A percentile compares a stretch with the other conserved stretches of the same genome.
These are phyloP conservation scores for Xylariaceae sp. DNA, from an alignment of 2,329 filamentous ascomycete genomes.

Conservation along the genomic window DNA sequence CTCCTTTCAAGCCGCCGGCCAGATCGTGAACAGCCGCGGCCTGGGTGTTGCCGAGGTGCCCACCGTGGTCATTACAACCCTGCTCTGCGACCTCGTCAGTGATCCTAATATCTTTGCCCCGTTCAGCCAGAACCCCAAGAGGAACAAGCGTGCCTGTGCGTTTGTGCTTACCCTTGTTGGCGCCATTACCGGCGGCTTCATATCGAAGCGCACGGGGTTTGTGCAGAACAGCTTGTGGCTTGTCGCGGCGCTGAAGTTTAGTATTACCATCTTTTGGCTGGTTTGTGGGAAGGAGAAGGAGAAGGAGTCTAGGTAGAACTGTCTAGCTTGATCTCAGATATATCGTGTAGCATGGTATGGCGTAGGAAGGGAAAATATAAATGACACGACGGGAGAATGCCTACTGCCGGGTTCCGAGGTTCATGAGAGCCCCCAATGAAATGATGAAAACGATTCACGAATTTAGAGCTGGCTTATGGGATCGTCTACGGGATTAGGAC, in stretches of 20 bases:
- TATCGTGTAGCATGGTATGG: not conserved
- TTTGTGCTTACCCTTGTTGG: slow-evolving; percentile 44
- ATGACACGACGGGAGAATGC: not conserved
- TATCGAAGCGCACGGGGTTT: slow-evolving; percentile 41
- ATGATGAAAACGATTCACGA: not conserved
- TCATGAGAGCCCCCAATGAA: too few species aligned
- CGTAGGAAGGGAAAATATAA: not conserved
- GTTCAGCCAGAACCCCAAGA: slow-evolving; percentile 43
- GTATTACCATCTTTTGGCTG: slow-evolving; percentile 36
- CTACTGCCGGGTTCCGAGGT: not conserved
- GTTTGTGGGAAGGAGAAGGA: slow-evolving; percentile 19
- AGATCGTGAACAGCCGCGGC: slow-evolving; percentile 50
- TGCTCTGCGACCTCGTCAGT: slow-evolving; percentile 51
- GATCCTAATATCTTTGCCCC: slow-evolving; percentile 47
- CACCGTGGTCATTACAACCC: slow-evolving; percentile 52
- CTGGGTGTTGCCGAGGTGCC: slow-evolving; percentile 53
- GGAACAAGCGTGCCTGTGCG: slow-evolving; percentile 45
- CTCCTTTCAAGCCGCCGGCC: slow-evolving; percentile 52
- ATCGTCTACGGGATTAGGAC: slow-evolving; percentile 4
- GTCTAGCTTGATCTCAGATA: not conserved
- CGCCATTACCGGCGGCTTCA: slow-evolving; percentile 45
- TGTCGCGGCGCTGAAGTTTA: slow-evolving; percentile 42
- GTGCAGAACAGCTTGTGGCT: slow-evolving; percentile 45
- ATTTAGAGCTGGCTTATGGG: not conserved
- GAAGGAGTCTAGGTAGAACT: slow-evolving; percentile 10